phyloP scores from a whole-genome alignment of 2,329 filamentous ascomycete genomes.

The Elsinoe fawcettii region DNA sequence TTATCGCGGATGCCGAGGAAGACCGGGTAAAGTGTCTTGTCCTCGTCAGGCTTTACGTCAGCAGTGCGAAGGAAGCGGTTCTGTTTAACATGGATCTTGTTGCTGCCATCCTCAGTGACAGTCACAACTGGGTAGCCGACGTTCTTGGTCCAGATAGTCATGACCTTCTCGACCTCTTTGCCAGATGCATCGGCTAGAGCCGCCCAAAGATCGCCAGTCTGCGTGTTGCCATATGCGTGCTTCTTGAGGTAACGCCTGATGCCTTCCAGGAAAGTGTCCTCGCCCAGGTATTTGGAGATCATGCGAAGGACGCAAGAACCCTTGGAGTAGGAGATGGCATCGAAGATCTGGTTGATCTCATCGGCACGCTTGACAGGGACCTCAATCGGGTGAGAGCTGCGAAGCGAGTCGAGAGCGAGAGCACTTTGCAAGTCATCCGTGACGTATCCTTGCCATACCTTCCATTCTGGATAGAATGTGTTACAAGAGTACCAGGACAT shows the following conservation, averaged over 20 bases:
- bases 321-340: slow-evolving; percentile 95
- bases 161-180: slow-evolving; percentile 81
- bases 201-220: slow-evolving; percentile 84
- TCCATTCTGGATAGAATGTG: slow-evolving; percentile 94
- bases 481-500: slow-evolving; percentile 95
- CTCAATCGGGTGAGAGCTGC: slow-evolving; percentile 94
- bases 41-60: slow-evolving; percentile 89
- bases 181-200: slow-evolving; percentile 81
- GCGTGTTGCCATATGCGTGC: slow-evolving; percentile 92
- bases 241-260: slow-evolving; percentile 87
- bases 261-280: slow-evolving; percentile 87
- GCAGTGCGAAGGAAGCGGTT: slow-evolving; percentile 90
- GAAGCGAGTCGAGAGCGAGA: slow-evolving; percentile 76
- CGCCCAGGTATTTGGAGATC: slow-evolving; percentile 92
- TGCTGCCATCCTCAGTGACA: slow-evolving; percentile 65
- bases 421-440: slow-evolving; percentile 86
- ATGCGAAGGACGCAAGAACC: slow-evolving; percentile 92
- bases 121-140: slow-evolving; percentile 87
- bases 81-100: slow-evolving; percentile 79
- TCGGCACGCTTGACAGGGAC: slow-evolving; percentile 92
- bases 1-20: slow-evolving; percentile 80
- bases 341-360: slow-evolving; percentile 97
- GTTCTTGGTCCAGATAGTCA: slow-evolving; percentile 96
- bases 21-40: slow-evolving; percentile 78
- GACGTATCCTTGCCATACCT: slow-evolving; percentile 93